Evolutionary conservation across 2,329 filamentous ascomycete species (phyloP).

Genomic region (Fusarium musae): DNA sequence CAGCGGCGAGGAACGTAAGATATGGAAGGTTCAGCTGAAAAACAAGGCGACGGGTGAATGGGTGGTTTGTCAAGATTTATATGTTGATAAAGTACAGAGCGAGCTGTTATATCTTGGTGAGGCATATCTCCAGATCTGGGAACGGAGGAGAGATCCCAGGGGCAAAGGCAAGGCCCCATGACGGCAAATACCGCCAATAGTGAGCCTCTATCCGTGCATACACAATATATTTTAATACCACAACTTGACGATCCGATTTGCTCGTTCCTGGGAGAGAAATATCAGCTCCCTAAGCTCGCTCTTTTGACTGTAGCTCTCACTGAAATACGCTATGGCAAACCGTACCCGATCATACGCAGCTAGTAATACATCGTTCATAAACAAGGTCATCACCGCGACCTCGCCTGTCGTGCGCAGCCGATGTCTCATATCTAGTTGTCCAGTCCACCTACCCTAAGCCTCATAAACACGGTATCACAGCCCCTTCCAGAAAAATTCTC

Average conservation of each 20-base stretch:
- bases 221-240: slow-evolving; percentile 31
- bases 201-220: background rate
- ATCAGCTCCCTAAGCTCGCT: slow-evolving; percentile 29
- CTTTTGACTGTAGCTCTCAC: slow-evolving; percentile 35
- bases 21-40: slow-evolving; percentile 92
- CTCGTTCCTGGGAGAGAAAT: slow-evolving; percentile 21
- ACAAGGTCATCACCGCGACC: slow-evolving; percentile 2
- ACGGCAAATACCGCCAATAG: slow-evolving; percentile 12
- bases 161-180: slow-evolving; percentile 49
- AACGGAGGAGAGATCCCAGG: slow-evolving; percentile 72
- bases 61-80: slow-evolving; percentile 94
- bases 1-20: slow-evolving; percentile 85
- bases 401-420: slow-evolving; percentile 8
- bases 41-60: slow-evolving; percentile 87
- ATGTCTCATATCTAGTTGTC: slow-evolving; percentile 14
- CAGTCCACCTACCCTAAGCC: slow-evolving; percentile 20
- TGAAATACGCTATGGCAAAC: slow-evolving; percentile 32
- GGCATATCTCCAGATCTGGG: slow-evolving; percentile 97
- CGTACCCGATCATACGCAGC: slow-evolving; percentile 23
- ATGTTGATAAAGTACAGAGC: slow-evolving; percentile 87
- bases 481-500: slow-evolving; percentile 27
- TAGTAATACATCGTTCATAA: slow-evolving; percentile 36
- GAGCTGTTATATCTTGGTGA: slow-evolving; percentile 94
- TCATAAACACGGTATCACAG: slow-evolving; percentile 35
- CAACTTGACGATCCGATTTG: background rate